phyloP scores from a whole-genome alignment of 192 early-diverging fungal genomes.

The Dimargaris cristalligena region DNA sequence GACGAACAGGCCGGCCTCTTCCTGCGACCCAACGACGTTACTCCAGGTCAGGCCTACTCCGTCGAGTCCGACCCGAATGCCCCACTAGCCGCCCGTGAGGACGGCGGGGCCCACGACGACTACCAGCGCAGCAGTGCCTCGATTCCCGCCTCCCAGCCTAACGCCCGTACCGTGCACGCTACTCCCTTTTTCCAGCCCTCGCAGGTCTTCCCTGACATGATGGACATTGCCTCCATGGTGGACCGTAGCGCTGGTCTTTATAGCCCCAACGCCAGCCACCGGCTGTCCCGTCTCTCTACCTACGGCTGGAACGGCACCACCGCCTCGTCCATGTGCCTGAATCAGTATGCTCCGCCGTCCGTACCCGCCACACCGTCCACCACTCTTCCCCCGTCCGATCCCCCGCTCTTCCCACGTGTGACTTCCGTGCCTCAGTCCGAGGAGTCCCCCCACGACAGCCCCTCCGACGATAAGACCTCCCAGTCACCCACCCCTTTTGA shows the following conservation, averaged over 20 bases:
- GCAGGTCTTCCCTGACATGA: constrained; percentile 31
- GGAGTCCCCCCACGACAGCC: no score
- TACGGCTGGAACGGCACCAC: background rate
- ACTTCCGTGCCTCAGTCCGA: background rate
- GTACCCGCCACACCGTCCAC: background rate
- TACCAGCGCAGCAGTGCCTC: background rate
- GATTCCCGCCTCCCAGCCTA: background rate
- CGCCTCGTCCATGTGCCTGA: background rate
- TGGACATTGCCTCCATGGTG: constrained; percentile 31
- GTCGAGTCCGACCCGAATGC: constrained; percentile 19
- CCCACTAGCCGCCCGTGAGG: constrained; percentile 13
- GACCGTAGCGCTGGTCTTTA: constrained; percentile 18
- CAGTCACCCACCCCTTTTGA: no score
- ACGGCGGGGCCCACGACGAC: background rate
- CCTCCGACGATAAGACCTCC: no score
- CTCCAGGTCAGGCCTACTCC: background rate
- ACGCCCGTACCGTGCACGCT: background rate
- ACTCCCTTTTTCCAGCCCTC: constrained; percentile 29
- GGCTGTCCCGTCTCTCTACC: constrained; percentile 6
- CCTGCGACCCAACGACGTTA: background rate
- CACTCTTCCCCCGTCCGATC: background rate
- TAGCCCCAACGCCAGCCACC: background rate
- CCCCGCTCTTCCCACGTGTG: background rate
- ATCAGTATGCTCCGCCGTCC: background rate
- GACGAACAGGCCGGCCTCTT: constrained; percentile 34